Evolutionary conservation across 441 rosid genomes (phyloP), one percentile per base, ranked within the genome.

Genomic region (Euphorbia schlechtendalii): DNA sequence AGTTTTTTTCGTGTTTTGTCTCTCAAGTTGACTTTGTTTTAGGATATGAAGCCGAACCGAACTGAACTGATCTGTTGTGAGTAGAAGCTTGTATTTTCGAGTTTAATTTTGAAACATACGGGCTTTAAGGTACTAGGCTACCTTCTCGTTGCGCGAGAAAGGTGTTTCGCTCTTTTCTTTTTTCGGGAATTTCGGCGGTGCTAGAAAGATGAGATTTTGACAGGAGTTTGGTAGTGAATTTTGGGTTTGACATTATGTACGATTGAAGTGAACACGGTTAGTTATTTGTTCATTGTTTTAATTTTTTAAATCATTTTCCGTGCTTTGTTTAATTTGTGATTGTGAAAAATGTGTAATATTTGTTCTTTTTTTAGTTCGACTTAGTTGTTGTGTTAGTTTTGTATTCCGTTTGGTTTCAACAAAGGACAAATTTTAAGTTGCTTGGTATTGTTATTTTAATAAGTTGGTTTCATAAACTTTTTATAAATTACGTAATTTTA

Each of bases 11-110:
- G n/a, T n/a, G 40, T 36, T 36, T 36, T 9, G 40, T n/a, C 5
- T 36, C 40, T 36, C 38, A 34, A 67, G 30, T 51, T 60, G 68
- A 68, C 45, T 49, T 64, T 55, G 34, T 61, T 53, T 72, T n/a
- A 20, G 69, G 62, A 51, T 2, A 56, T 2, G 59, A 69, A 56
- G 59, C 51, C 53, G 58, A 69, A 63, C n/a, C n/a, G n/a, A n/a
- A n/a, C n/a, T n/a, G n/a, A n/a, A n/a, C n/a, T n/a, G n/a, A n/a
- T n/a, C 21, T 21, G 4, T 17, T 28, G 34, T 54, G 17, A 43
- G 4, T 0, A 65, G 14, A 30, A 21, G 52, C 51, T 24, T 69
- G 15, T 40, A 38, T 54, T 40, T 32, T 61, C 54, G 25, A 22
- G 40, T 60, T 27, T 49, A 11, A 24, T 25, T 12, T 38, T 21